phyloP scores from a whole-genome alignment of 495 filamentous ascomycete species.

The Hypoxylon rickii region DNA sequence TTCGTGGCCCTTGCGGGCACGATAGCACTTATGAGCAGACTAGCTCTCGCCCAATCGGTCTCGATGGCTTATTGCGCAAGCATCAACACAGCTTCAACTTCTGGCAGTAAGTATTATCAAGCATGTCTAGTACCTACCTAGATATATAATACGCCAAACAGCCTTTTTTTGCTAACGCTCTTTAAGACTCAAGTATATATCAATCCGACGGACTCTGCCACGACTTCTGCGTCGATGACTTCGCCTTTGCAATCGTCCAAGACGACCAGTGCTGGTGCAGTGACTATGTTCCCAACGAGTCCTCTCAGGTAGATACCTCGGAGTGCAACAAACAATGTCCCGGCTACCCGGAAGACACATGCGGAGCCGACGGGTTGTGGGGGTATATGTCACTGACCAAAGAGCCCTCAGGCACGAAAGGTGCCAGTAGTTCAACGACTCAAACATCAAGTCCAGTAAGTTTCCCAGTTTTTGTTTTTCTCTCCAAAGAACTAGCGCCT shows the following conservation, averaged over 20 bases:
- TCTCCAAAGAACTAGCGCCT: conserved; percentile 20
- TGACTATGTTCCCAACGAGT: conserved; percentile 40
- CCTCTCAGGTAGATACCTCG: conserved; percentile 35
- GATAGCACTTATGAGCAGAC: conserved; percentile 21
- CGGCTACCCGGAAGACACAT: conserved; percentile 47
- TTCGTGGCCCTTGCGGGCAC: conserved; percentile 21
- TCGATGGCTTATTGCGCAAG: conserved; percentile 46
- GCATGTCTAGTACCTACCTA: no score
- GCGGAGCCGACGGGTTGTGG: conserved; percentile 45
- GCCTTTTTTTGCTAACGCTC: conserved; percentile 3
- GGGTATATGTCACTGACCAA: conserved; percentile 45
- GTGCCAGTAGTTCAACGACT: conserved; percentile 21
- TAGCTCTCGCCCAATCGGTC: conserved; percentile 31
- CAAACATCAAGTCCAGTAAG: conserved; percentile 31
- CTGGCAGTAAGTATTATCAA: conserved; percentile 36
- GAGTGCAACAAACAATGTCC: conserved; percentile 46
- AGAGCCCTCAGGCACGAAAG: conserved; percentile 37
- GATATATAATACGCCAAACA: no score
- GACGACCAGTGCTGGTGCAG: conserved; percentile 50
- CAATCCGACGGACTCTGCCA: conserved; percentile 54
- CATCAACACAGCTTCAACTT: conserved; percentile 46
- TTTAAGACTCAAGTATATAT: conserved; percentile 44
- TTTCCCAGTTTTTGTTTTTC: conserved; percentile 30
- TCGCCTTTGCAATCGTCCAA: conserved; percentile 48
- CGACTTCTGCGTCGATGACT: conserved; percentile 41